Evolutionary conservation across 139 green algal genomes (phyloP).

Genomic region (Ettlia oleoabundans): DNA sequence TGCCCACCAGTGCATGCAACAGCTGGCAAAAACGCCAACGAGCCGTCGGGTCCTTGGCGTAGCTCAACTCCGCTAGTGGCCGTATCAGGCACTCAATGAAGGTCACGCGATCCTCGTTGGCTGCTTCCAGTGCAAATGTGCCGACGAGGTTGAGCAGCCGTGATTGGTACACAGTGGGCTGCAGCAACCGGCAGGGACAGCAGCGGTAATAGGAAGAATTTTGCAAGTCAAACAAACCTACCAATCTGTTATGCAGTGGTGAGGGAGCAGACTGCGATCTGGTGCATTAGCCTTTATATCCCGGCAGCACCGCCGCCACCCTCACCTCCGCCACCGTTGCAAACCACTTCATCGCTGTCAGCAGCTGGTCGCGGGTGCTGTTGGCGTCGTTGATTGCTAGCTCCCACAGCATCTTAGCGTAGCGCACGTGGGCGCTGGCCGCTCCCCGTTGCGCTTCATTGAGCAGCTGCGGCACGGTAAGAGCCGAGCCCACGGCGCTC

Average conservation of each 20-base stretch:
- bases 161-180: conserved; percentile 37
- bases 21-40: conserved; percentile 43
- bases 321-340: conserved; percentile 46
- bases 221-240: too few relatives aligned
- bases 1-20: conserved; percentile 48
- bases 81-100: conserved; percentile 50
- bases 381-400: conserved; percentile 10
- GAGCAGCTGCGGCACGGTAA: conserved; percentile 40
- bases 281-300: too few relatives aligned
- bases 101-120: conserved; percentile 25
- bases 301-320: too few relatives aligned
- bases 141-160: conserved; percentile 33
- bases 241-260: too few relatives aligned
- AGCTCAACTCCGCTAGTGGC: conserved; percentile 15
- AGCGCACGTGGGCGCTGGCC: conserved; percentile 30
- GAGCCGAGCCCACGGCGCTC: conserved; percentile 16
- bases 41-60: conserved; percentile 11
- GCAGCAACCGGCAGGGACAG: background rate
- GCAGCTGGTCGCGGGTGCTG: conserved; percentile 29
- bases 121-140: conserved; percentile 40
- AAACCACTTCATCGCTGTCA: conserved; percentile 32
- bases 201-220: background rate
- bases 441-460: conserved; percentile 48
- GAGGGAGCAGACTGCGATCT: too few relatives aligned
- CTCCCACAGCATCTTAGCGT: conserved; percentile 48